A percentile compares a stretch with the other conserved stretches of the same genome.
These are phyloP conservation scores for Rhipidocladum racemiflorum DNA, from an alignment of 176 grass and related monocot species.

Conservation along the genomic window DNA sequence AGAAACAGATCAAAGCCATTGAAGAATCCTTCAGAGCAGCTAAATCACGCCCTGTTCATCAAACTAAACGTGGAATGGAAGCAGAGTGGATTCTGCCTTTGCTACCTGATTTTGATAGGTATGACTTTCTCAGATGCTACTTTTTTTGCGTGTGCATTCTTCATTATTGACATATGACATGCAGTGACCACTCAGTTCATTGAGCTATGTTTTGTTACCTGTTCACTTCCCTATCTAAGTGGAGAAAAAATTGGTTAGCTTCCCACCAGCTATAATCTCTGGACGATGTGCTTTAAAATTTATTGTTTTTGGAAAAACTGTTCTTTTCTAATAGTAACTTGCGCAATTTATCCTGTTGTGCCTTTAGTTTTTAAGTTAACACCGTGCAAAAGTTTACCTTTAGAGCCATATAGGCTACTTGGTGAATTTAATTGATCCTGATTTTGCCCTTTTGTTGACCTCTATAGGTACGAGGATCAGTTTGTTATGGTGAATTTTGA, in stretches of 20 bases:
- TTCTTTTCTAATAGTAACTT: constrained; percentile 1
- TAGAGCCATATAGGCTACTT: neutral
- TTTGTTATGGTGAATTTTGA: constrained; percentile 99
- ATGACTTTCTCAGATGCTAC: constrained; percentile 20
- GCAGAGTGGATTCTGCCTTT: constrained; percentile 74
- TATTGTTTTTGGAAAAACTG: constrained; percentile 4
- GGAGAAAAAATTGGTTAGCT: neutral
- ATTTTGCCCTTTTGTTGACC: constrained; percentile 13
- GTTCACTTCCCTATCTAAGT: constrained; percentile 9
- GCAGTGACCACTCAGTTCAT: neutral
- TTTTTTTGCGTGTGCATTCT: neutral
- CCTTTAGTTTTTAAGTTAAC: neutral
- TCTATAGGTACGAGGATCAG: constrained; percentile 69
- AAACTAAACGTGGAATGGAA: constrained; percentile 79
- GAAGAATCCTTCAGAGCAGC: constrained; percentile 92
- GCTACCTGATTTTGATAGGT: constrained; percentile 90
- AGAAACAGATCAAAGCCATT: constrained; percentile 88
- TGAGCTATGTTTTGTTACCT: constrained; percentile 18
- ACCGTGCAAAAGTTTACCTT: neutral
- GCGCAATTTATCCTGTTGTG: neutral
- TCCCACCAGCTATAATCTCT: neutral
- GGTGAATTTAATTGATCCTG: constrained; percentile 7
- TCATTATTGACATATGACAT: neutral
- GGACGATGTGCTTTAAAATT: neutral
- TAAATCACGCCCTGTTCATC: constrained; percentile 80